Base-by-base conservation (phyloP, 1,284 basidiomycete species). In the Ganoderma sp. region DNA sequence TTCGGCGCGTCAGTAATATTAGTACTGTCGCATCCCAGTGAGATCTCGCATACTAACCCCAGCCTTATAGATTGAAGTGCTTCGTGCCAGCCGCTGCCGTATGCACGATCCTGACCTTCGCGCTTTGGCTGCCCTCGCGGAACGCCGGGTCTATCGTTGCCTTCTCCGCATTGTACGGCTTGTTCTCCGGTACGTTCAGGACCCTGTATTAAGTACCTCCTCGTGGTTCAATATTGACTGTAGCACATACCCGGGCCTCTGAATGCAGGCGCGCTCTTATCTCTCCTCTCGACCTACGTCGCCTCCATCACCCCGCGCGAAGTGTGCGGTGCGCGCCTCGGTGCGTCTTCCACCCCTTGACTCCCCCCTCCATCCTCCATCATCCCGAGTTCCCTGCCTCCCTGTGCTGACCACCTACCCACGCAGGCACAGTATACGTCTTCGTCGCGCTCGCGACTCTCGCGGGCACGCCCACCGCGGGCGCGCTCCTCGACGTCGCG, bases 221-320 rank as follows among this genome's bases (percentile, higher is more conserved):
- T 37, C 34, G 34, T 37, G 34, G 34, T 37, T 37, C 34, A 9
- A 37, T 37, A 37, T 37, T 37, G 34, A 37, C n/a, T n/a, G n/a
- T n/a, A n/a, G n/a, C n/a, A n/a, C n/a, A n/a, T n/a, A n/a, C n/a
- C n/a, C n/a, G n/a, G n/a, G n/a, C n/a, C n/a, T n/a, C n/a, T n/a
- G n/a, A n/a, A n/a, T n/a, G 14, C 37, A 73, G 69, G 71, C 39
- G 64, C 69, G 0, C 67, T 73, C 22, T 67, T 69, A 10, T 73
- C 71, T 2, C 64, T 70, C 17, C 61, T 73, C 19, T 67, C 71
- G 3, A 68, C 71, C 1, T 70, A 73, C 56, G 67, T 73, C 43
- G 71, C 71, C 2, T 58, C 67, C 22, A 73, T 73, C 62, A 70
- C 69, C 17, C 71, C 71, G 1, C 67, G 69, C 14, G 71, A 73